Evolutionary conservation across 305 asterid genomes (phyloP).

Genomic region (Fraxinus albicans): DNA sequence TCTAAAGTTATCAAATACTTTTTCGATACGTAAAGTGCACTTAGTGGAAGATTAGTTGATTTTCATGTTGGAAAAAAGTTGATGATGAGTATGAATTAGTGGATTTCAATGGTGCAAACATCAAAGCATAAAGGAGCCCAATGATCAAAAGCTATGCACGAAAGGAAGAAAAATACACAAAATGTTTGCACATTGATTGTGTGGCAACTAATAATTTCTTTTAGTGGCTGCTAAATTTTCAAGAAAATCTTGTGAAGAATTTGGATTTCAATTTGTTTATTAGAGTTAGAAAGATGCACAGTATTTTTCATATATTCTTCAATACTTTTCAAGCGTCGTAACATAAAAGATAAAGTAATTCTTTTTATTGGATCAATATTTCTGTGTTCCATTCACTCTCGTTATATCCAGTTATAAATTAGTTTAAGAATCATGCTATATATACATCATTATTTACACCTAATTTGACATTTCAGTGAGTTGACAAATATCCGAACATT

Average conservation of each 20-base stretch:
- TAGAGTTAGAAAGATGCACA: background rate
- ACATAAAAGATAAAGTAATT: no score
- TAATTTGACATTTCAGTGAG: no score
- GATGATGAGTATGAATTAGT: conserved; percentile 25
- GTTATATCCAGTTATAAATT: no score
- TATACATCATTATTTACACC: no score
- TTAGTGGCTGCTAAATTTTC: background rate
- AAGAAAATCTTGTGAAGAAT: background rate
- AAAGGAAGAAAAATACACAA: background rate
- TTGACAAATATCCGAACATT: no score
- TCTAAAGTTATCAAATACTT: background rate
- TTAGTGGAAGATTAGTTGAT: conserved; percentile 27
- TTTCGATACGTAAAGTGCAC: conserved; percentile 1
- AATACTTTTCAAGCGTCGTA: no score
- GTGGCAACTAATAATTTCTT: background rate
- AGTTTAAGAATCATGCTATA: background rate
- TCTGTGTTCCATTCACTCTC: background rate
- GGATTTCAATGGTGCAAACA: conserved; percentile 21
- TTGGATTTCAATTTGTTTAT: background rate
- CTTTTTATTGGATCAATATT: background rate
- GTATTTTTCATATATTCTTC: background rate
- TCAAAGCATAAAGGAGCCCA: conserved; percentile 2
- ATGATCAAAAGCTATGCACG: conserved; percentile 18
- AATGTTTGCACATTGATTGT: background rate
- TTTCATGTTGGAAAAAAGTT: background rate